Base-by-base conservation (phyloP, 495 filamentous ascomycete genomes). In the Neurospora tetraspora region DNA sequence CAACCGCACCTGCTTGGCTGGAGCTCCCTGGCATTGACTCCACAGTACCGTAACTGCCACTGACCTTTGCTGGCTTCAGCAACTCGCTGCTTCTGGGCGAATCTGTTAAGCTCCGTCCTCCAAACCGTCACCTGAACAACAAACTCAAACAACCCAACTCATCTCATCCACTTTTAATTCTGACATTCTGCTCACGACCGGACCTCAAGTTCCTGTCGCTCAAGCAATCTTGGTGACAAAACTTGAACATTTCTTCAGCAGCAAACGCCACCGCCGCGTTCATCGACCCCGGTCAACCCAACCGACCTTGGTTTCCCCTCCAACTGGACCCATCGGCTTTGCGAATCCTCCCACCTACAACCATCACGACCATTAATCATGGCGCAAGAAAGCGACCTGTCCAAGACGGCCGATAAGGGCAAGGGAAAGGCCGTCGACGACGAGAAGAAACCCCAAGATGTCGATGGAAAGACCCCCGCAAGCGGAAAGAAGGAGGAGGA, bases 351-450 rank as follows among this genome's bases (percentile, higher is more conserved):
- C 69, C 69, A 71, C 45, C 70, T 53, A 69, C 68, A 27, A 27
- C 71, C 68, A 85, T 72, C 53, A 65, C 53, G 12, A 34, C 53
- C 27, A 34, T 14, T 14, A 18, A 65, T 18, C 80, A 98, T 99
- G 96, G 93, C 94, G 82, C 90, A 96, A 87, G 92, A 94, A 81
- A 93, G 92, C 84, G 93, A 96, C 84, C 88, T 89, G 86, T 88
- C 91, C 81, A 93, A 91, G 82, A 83, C 89, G 80, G 87, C 89
- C 81, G 94, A 97, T 84, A 98, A 98, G 87, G 96, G 94, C 82
- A 98, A 98, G 87, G 94, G 91, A 79, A 99, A 97, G 86, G 91
- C 90, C 73, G 86, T 90, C 71, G 87, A 90, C 71, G 86, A 84
- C 73, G 76, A 81, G 38, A 89, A 87, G 82, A 92, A 92, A 79